Evolutionary conservation across 768 basidiomycete species (phyloP), one percentile per base, ranked within the genome.

Genomic region (Rhodotorula graminis): DNA sequence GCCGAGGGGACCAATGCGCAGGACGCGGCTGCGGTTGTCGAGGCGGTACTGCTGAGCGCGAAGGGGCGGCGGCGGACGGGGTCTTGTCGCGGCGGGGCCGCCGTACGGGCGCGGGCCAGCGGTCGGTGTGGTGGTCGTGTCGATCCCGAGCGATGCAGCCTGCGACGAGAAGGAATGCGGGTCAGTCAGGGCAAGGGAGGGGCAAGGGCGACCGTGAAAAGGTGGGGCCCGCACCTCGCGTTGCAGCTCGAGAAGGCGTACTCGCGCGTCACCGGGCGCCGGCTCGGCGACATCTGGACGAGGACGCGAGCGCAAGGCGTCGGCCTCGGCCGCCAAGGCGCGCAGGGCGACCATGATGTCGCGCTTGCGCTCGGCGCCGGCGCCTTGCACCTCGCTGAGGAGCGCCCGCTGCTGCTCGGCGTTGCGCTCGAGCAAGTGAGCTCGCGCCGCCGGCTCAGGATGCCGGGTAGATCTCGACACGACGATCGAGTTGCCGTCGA

Each of bases 321-420:
- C 60, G 88, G 93, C 89, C 80, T 93, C 91, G 77, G 90, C 88
- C 37, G 86, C 87, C 61, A 95, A 81, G 78, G 89, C 88, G 73
- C 90, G 86, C 66, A 95, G 80, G 68, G 88, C 85, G 3, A 84
- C 84, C 86, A 93, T 88, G 62, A 95, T 88, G 53, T 83, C 84
- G 81, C 91, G 89, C 83, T 90, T 94, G 62, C 81, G 80, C 82
- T 90, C 87, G 10, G 86, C 73, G 6, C 68, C 85, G 37, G 44
- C 60, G 46, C 19, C 29, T 14, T 83, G 81, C 23, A 95, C 81
- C 47, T 86, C 86, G 14, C 84, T 85, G 87, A 96, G 89, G 68
- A 97, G 83, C 2, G 87, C 83, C 80, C 93, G 95, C 82, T 95
- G 94, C 81, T 94, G 91, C 0, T 88, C 85, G 70, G 96, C 92